A percentile compares a stretch with the other conserved stretches of the same genome.
Evolutionary conservation across 2,329 filamentous ascomycete species (phyloP).

Genomic region (Ophiostoma australiae): DNA sequence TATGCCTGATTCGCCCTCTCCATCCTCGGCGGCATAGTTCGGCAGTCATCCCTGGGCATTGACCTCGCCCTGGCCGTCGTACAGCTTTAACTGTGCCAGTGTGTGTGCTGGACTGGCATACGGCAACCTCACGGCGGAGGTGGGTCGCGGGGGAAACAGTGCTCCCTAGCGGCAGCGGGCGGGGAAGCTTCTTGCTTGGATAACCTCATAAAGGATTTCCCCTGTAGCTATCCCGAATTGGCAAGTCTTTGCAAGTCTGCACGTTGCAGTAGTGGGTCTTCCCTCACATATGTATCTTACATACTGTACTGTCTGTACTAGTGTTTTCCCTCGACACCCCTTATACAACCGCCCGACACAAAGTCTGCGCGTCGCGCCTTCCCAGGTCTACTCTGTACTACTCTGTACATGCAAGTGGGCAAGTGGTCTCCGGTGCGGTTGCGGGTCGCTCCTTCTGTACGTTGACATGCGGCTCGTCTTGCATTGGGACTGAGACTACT

Average conservation of each 20-base stretch:
- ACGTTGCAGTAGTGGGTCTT: too few relatives aligned
- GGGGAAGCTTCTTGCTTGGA: not conserved
- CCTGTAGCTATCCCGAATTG: constrained; percentile 8
- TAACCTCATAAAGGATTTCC: not conserved
- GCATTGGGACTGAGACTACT: too few relatives aligned
- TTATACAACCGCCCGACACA: too few relatives aligned
- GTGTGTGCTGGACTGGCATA: not conserved
- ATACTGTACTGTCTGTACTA: too few relatives aligned
- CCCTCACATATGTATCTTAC: too few relatives aligned
- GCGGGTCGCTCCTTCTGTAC: not conserved
- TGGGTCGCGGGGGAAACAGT: constrained; percentile 12
- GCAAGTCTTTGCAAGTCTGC: not conserved
- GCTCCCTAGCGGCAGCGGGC: constrained; percentile 12
- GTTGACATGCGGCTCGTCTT: too few relatives aligned
- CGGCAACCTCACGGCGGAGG: not conserved
- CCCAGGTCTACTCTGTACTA: too few relatives aligned
- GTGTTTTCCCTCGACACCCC: too few relatives aligned
- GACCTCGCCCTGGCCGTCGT: not conserved
- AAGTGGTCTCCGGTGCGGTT: not conserved
- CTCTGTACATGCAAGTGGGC: too few relatives aligned
- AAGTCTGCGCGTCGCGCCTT: not conserved
- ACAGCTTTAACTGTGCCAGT: not conserved
- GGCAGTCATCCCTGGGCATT: constrained; percentile 4
- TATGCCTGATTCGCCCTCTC: not conserved
- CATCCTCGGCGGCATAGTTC: not conserved